Percentiles rank a stretch among this genome's conserved stretches.
Evolutionary conservation across 345 rosid genomes (phyloP).

Genomic region (Tarenaya hassleriana): DNA sequence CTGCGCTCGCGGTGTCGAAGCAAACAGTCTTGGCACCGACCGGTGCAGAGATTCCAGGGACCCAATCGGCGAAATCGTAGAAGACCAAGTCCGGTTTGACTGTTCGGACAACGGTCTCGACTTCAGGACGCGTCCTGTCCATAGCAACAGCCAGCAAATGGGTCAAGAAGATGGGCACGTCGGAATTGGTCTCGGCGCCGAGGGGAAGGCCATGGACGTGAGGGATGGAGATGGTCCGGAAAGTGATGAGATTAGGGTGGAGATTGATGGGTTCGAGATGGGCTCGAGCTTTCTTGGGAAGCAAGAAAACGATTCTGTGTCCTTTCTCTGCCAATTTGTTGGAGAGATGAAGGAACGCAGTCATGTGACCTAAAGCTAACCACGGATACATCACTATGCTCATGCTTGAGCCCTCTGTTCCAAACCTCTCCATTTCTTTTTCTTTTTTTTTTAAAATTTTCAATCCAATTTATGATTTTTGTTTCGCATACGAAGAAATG

Average conservation of each 20-base stretch:
- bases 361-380: constrained; percentile 54
- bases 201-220: constrained; percentile 55
- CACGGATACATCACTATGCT: constrained; percentile 49
- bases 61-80: constrained; percentile 52
- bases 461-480: not conserved
- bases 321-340: constrained; percentile 51
- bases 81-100: constrained; percentile 42
- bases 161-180: constrained; percentile 37
- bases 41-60: constrained; percentile 43
- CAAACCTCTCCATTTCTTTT: constrained; percentile 14
- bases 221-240: constrained; percentile 41
- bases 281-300: constrained; percentile 36
- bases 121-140: constrained; percentile 54
- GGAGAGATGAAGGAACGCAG: constrained; percentile 44
- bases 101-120: constrained; percentile 29
- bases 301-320: constrained; percentile 30
- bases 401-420: constrained; percentile 19
- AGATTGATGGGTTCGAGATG: constrained; percentile 36
- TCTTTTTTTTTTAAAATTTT: not conserved
- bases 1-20: constrained; percentile 44
- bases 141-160: constrained; percentile 48
- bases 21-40: constrained; percentile 51
- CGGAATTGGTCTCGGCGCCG: constrained; percentile 67
- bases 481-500: not conserved
- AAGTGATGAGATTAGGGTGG: constrained; percentile 40